These are phyloP conservation scores for Draba incana DNA, from an alignment of 345 rosid genomes.

Conservation along the genomic window DNA sequence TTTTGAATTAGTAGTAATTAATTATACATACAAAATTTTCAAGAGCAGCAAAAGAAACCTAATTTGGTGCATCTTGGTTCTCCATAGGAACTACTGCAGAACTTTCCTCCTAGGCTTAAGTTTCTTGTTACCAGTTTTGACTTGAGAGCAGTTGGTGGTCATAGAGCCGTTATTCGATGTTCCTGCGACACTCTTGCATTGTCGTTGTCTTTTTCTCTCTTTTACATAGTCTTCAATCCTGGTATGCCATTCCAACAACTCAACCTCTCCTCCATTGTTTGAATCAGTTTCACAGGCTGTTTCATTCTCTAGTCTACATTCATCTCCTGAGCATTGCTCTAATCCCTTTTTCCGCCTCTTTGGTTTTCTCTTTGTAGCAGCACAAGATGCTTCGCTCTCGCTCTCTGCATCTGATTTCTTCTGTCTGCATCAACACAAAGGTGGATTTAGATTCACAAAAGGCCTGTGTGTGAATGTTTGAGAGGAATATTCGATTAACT, in stretches of 20 bases:
- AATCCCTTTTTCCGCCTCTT: conserved; percentile 33
- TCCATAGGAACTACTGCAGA: conserved; percentile 29
- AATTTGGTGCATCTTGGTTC: conserved; percentile 33
- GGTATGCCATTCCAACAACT: conserved; percentile 21
- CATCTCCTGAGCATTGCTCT: conserved; percentile 20
- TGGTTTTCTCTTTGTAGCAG: conserved; percentile 32
- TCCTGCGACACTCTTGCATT: conserved; percentile 26
- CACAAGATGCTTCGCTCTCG: conserved; percentile 33
- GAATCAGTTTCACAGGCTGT: conserved; percentile 26
- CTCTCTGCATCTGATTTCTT: conserved; percentile 36
- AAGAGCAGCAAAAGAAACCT: conserved; percentile 30
- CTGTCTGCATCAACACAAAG: conserved; percentile 37
- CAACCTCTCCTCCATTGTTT: conserved; percentile 27
- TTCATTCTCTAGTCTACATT: conserved; percentile 23
- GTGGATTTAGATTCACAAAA: conserved; percentile 27
- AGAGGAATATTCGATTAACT: conserved; percentile 21
- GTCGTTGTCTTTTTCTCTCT: conserved; percentile 14
- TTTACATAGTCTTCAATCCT: conserved; percentile 16
- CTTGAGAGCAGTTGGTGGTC: conserved; percentile 20
- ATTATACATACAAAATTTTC: conserved; percentile 26
- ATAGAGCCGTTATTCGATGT: conserved; percentile 19
- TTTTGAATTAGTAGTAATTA: conserved; percentile 1
- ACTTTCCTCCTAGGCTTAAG: conserved; percentile 40
- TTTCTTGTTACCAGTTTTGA: conserved; percentile 29
- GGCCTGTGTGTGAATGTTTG: not conserved